Evolutionary conservation across 163 green algal genomes (phyloP).

Genomic region (Chloromonas sp.): DNA sequence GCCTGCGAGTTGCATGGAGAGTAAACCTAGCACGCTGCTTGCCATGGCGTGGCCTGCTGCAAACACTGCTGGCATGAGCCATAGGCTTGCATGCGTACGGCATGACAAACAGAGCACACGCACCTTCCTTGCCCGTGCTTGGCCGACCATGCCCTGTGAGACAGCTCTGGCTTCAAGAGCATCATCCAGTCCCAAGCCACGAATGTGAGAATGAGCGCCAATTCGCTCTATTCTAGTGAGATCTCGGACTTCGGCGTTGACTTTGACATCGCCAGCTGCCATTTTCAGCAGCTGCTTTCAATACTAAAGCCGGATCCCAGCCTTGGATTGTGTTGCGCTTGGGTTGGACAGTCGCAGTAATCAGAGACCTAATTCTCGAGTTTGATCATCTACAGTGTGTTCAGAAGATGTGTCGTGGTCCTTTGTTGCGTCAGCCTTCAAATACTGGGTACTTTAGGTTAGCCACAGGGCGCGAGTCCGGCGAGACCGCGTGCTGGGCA

Average conservation of each 20-base stretch:
- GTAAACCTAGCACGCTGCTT: too few relatives aligned
- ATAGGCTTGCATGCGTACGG: too few relatives aligned
- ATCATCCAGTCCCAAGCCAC: constrained; percentile 93
- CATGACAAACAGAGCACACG: background rate
- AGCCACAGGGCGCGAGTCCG: too few relatives aligned
- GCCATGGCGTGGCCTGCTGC: too few relatives aligned
- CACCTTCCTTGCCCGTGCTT: constrained; percentile 83
- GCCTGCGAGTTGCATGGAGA: constrained; percentile 50
- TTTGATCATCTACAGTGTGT: too few relatives aligned
- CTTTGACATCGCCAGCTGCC: constrained; percentile 34
- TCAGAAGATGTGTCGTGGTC: too few relatives aligned
- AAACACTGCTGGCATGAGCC: too few relatives aligned
- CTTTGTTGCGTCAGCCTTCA: too few relatives aligned
- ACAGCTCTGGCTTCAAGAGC: constrained; percentile 83
- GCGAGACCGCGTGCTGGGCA: too few relatives aligned
- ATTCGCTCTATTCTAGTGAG: constrained; percentile 96
- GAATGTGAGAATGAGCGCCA: constrained; percentile 95
- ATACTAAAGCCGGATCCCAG: background rate
- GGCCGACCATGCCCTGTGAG: constrained; percentile 96
- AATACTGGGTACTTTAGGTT: too few relatives aligned
- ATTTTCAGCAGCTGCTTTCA: background rate
- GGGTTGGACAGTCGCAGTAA: background rate
- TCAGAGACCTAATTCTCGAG: too few relatives aligned
- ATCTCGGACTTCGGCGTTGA: constrained; percentile 66
- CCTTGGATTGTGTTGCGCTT: background rate